Base-by-base conservation (phyloP, 805 yeast species). In the Candida lessepsii region DNA sequence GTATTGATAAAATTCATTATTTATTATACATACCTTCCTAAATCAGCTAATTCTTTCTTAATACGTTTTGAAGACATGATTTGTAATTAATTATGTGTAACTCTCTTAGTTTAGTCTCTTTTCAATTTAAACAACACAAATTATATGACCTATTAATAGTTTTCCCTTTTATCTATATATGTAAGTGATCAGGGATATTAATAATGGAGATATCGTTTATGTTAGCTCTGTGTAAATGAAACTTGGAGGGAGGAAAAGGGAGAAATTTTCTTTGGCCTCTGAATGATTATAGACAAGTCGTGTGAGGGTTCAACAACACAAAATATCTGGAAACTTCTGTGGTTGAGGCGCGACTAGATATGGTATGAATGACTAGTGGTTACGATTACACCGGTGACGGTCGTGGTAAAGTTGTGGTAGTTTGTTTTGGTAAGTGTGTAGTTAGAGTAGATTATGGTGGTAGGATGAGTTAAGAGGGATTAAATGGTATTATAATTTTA, bases 61-160 rank as follows among this genome's bases (percentile, higher is more conserved):
- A 91, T 88, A 78, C 99, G 89, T 72, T 93, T 93, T 56, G 81
- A 75, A 52, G 98, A 93, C 96, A 89, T 88, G 57, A 40, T 39
- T 14, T 25, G 29, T 19, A 23, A 15, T 32, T 25, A 37, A 24
- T 5, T 17, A 9, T 31, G 21, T 31, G 17, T 31, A 33, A 34
- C 29, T 34, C 37, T 32, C 7, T 8, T 7, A 8, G 15, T 5
- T 5, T 15, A 18, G n/a, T 34, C 23, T 25, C 14, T 24, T 24
- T 16, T 24, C 24, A 33, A 33, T 17, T 11, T 16, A 24, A 10
- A 16, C 25, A 32, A 32, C 35, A 32, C 35, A 32, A 32, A 20
- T 32, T 32, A n/a, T 32, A 32, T 10, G 18, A 14, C 13, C 35
- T 32, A 32, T 32, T 32, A 21, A 32, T 17, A 18, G 15, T 26